Evolutionary conservation across 2,329 filamentous ascomycete genomes (phyloP), one percentile per base, ranked within the genome.

Genomic region (Colletotrichum sp.): DNA sequence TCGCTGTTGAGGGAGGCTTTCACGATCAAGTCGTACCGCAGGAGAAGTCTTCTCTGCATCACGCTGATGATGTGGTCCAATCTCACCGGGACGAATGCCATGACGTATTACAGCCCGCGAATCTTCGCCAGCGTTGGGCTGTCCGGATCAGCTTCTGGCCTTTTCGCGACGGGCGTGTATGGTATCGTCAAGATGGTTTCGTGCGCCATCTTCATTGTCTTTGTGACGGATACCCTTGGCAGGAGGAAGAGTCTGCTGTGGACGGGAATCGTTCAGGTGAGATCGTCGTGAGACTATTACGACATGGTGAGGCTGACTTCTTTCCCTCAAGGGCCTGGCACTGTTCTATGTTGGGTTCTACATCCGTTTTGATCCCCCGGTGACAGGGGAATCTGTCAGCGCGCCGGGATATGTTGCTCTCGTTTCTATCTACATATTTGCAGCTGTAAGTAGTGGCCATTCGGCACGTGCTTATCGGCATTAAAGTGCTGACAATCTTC

Each of bases 151-250:
- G 81, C 86, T 24, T 87, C 87, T n/a, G 88, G 88, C 27, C 87
- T 93, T 8, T 92, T 93, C 78, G 91, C 92, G 2, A 93, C 92
- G 1, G 92, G 92, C 18, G 88, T 93, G 75, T 93, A 93, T 78
- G 92, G 92, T 8, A 87, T 93, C 54, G 89, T 93, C 47, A 93
- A 93, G 79, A 91, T 92, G 83, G 82, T 87, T 7, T 88, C 90
- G 21, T 93, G 90, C 77, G 84, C 88, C 7, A 82, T 86, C 66
- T 93, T 93, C 83, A 84, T 93, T 13, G 81, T 92, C 76, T 90
- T 93, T 76, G 87, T 89, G 11, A 90, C 90, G 29, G 92, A 94
- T 78, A 90, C 90, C 0, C 87, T 93, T 1, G 92, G 92, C 8
- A 88, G 92, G 38, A 83, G 90, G n/a, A 81, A 77, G 13, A 78